Evolutionary conservation across 164 flowering plant genomes (phyloP), one percentile per base, ranked within the genome.

Genomic region (Umbellularia californica): DNA sequence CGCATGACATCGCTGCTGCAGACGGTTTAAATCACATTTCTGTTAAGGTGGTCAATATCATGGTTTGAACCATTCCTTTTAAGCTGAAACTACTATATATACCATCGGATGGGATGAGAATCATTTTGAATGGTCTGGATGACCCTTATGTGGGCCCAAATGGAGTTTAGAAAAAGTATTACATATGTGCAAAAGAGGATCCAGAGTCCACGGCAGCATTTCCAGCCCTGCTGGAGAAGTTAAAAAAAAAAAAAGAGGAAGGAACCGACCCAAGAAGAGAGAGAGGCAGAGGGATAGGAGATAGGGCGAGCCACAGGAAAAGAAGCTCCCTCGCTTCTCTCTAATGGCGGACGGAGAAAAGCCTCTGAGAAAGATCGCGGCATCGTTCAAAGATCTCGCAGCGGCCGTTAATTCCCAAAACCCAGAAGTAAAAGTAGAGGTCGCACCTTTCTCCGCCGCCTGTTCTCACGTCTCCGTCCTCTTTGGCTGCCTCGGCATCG

Each of bases 391-490:
- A 47, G 89, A 82, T 41, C 86, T 92, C 2, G 92, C 87, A 2
- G 76, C 75, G 3, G 67, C 81, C 2, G 80, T 85, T 0, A 75
- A 82, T 68, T 83, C 89, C 13, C 74, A 80, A 65, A 58, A 79
- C 74, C 74, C 25, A 22, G 85, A 82, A 19, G 76, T 86, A n/a
- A 85, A 82, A 20, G 76, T 88, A 30, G 90, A 88, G 65, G 81
- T 92, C 33, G 90, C 79, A 23, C 84, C 87, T 0, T 95, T 95
- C 81, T 90, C 98, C 24, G 83, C 64, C 55, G 99, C 99, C 5
- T 92, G 97, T 71, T 84, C 99, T 50, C 87, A 86, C 70, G 90
- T 95, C 63, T 95, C 99, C n/a, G 98, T 97, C 71, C 94, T 95
- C 68, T 95, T 95, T 72, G 89, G 88, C 5, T 92, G 88, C 73